Base-by-base conservation (phyloP, 805 yeast genomes). In the Sugiyamaella mastotermitis region DNA sequence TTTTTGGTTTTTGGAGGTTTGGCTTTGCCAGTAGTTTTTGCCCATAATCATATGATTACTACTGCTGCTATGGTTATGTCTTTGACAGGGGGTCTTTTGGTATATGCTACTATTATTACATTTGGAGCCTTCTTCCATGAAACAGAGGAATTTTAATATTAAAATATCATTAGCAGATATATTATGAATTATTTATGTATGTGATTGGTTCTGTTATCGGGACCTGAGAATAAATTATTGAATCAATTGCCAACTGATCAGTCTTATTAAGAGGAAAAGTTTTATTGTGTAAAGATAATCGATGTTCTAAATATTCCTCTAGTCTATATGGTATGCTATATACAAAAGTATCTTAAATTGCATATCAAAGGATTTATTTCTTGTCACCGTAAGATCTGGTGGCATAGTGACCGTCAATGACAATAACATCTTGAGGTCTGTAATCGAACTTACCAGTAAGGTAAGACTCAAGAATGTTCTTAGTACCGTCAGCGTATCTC, bases 41-140 rank as follows among this genome's bases (percentile, higher is more conserved):
- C 79, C 46, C 96, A 90, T 60, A 77, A 83, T 34, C 74, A 72
- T 43, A 66, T 86, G 31, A 75, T 90, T 44, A 74, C 79, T n/a
- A 58, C 69, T 13, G 64, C 76, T 4, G 95, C 96, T 15, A 74
- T 78, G 61, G 49, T 74, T 14, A 78, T 90, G 78, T 82, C 95
- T 33, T 72, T 84, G 22, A 40, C 69, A 9, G 98, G 97, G 11
- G 97, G 97, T n/a, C 46, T 71, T 14, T 69, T 88, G 43, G 84
- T 90, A 32, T 88, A 83, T 61, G 73, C 79, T 4, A 81, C 96
- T 5, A 86, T 90, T 22, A 81, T 84, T 35, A 75, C 84, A 5
- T 90, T 90, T 57, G 78, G 84, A 3, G 68, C 79, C 56, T 85
- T 83, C 53, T 90, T 90, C 68, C 78, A 75, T 42, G 74, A 74